Evolutionary conservation across 331 rosid genomes (phyloP), one percentile per base, ranked within the genome.

Genomic region (Cydonia oblonga): DNA sequence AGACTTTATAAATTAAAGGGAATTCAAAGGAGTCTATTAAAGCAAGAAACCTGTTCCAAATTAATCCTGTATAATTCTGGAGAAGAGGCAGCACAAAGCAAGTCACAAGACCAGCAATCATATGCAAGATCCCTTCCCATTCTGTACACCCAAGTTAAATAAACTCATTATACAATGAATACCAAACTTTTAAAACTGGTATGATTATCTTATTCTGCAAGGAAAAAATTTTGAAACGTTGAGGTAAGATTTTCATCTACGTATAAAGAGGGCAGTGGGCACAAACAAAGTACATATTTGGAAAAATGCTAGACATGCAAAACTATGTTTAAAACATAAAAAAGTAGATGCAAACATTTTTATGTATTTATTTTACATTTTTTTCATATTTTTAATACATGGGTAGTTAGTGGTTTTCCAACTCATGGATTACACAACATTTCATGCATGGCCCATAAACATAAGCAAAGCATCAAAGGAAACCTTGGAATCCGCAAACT

Each of bases 51-150:
- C 98, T 89, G 96, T 70, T 93, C 90, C 81, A 93, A 78, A 84
- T 91, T 93, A 46, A 93, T 91, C 84, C 98, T 82, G 81, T 93
- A 93, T 40, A 93, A 64, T 73, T 93, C 96, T 9, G 97, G 92
- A 46, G 96, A 93, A 22, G 98, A 93, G 20, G 97, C 97, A 54
- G 98, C 98, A 86, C 98, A 93, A 66, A 93, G 95, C 87, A 93
- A 85, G 82, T 93, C 98, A 69, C 96, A 92, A 28, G 98, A 86
- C 98, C 97, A 93, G 83, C 80, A 65, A 81, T 91, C 98, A 82
- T 87, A 93, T 23, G 82, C 80, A 49, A 89, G 75, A 79, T 88
- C 90, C 79, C 98, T 86, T 69, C 98, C 98, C 98, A 93, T 83
- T 86, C 98, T 93, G 91, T 72, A 74, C 64, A 53, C 29, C n/a